Evolutionary conservation across 495 filamentous ascomycete genomes (phyloP).

Genomic region (Annulohypoxylon nitens): DNA sequence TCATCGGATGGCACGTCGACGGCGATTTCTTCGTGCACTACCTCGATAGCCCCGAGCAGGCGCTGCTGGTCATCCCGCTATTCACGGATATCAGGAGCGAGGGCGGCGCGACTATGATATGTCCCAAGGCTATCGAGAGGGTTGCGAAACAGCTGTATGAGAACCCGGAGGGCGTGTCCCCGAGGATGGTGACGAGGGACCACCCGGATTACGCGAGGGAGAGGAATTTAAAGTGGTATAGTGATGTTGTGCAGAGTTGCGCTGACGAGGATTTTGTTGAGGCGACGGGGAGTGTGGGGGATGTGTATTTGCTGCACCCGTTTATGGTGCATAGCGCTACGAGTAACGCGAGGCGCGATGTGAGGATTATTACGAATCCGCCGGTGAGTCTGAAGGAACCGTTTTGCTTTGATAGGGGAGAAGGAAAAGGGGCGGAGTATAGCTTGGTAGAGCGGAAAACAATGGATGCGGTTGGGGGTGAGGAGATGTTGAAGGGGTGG

Average conservation of each 20-base stretch:
- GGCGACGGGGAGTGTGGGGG: constrained; percentile 72
- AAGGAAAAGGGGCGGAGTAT: constrained; percentile 68
- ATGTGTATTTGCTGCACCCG: constrained; percentile 78
- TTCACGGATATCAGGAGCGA: constrained; percentile 73
- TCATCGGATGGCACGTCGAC: constrained; percentile 79
- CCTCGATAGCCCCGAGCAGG: constrained; percentile 80
- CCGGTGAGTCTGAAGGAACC: constrained; percentile 73
- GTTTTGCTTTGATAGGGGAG: constrained; percentile 73
- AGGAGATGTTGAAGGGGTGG: constrained; percentile 71
- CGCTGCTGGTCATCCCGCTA: constrained; percentile 75
- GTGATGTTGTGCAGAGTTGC: constrained; percentile 58
- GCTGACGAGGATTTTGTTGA: constrained; percentile 70
- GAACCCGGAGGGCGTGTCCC: constrained; percentile 77
- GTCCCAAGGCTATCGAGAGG: constrained; percentile 67
- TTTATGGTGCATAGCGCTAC: constrained; percentile 79
- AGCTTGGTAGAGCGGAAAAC: constrained; percentile 79
- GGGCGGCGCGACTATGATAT: constrained; percentile 78
- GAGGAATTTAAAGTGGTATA: constrained; percentile 67
- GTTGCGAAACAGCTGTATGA: constrained; percentile 72
- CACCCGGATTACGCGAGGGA: constrained; percentile 55
- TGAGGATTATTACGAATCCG: constrained; percentile 80
- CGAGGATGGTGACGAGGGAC: constrained; percentile 71
- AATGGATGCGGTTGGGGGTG: constrained; percentile 67
- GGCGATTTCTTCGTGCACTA: constrained; percentile 84
- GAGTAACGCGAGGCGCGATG: constrained; percentile 68